Percentiles rank a stretch among this genome's conserved stretches.
phyloP scores from a whole-genome alignment of 2,329 filamentous ascomycete genomes.

The Sporothrix globosa region DNA sequence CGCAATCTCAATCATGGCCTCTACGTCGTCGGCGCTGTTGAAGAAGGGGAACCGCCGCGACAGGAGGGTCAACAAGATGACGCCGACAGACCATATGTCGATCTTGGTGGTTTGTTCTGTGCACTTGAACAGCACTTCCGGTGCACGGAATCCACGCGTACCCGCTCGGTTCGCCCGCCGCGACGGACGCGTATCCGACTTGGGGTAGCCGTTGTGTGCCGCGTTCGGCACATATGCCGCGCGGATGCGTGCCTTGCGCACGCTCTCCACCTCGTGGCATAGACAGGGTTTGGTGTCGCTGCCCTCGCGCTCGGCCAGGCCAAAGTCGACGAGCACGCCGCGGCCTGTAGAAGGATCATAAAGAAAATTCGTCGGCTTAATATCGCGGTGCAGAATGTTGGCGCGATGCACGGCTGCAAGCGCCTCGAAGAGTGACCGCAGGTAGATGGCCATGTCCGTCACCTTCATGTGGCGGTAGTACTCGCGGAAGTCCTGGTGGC shows the following conservation, averaged over 20 bases:
- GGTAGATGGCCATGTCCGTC: slow-evolving; percentile 84
- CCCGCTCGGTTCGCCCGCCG: slow-evolving; percentile 91
- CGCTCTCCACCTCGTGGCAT: slow-evolving; percentile 69
- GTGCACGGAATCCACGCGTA: slow-evolving; percentile 92
- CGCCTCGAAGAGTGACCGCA: slow-evolving; percentile 84
- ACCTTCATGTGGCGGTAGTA: slow-evolving; percentile 93
- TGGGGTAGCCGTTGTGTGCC: slow-evolving; percentile 72
- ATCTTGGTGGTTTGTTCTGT: slow-evolving; percentile 92
- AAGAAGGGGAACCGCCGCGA: slow-evolving; percentile 96
- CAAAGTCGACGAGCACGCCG: slow-evolving; percentile 97
- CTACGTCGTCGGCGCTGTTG: slow-evolving; percentile 96
- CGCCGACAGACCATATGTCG: slow-evolving; percentile 94
- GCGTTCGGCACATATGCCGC: slow-evolving; percentile 58
- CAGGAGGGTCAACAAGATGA: slow-evolving; percentile 94
- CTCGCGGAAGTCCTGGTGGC: slow-evolving; percentile 89
- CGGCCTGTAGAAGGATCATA: slow-evolving; percentile 80
- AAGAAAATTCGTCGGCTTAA: slow-evolving; percentile 97
- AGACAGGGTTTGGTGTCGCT: slow-evolving; percentile 77
- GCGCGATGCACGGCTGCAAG: slow-evolving; percentile 80
- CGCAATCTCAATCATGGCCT: slow-evolving; percentile 95
- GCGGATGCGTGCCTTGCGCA: slow-evolving; percentile 64
- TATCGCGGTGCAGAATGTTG: slow-evolving; percentile 88
- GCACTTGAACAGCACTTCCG: slow-evolving; percentile 96
- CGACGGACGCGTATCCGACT: slow-evolving; percentile 84
- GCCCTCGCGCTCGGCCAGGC: slow-evolving; percentile 84